These are phyloP conservation scores for Daphne laureola DNA, from an alignment of 441 rosid species.

Conservation along the genomic window DNA sequence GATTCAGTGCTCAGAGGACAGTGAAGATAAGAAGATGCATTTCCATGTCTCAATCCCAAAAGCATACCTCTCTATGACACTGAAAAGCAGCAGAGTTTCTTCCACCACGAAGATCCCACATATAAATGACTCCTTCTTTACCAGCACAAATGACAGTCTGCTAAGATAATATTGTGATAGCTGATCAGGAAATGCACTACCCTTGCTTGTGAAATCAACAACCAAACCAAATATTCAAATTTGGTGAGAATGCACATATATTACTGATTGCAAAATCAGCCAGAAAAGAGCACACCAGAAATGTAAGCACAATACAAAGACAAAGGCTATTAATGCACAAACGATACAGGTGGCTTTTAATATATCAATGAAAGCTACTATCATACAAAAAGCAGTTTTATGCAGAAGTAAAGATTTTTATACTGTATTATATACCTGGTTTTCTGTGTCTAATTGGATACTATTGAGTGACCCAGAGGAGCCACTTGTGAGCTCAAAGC, in stretches of 20 bases:
- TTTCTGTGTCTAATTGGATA: conserved; percentile 50
- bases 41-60: no score
- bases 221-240: background rate
- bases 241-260: background rate
- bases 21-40: no score
- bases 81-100: conserved; percentile 56
- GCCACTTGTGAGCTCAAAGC: conserved; percentile 53
- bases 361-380: no score
- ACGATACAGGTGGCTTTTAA: background rate
- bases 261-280: no score
- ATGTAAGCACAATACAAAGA: background rate
- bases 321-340: conserved; percentile 11
- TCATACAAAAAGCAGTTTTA: no score
- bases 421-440: conserved; percentile 61
- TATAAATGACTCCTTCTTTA: conserved; percentile 54
- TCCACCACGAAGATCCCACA: conserved; percentile 97
- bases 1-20: no score
- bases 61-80: conserved; percentile 52
- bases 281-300: no score
- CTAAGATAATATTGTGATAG: background rate
- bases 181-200: conserved; percentile 7
- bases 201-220: background rate
- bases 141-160: conserved; percentile 82
- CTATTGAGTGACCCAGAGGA: conserved; percentile 43
- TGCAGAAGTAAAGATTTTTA: background rate